Evolutionary conservation across 768 basidiomycete species (phyloP).

Genomic region (Hemileccinum rubropunctum): DNA sequence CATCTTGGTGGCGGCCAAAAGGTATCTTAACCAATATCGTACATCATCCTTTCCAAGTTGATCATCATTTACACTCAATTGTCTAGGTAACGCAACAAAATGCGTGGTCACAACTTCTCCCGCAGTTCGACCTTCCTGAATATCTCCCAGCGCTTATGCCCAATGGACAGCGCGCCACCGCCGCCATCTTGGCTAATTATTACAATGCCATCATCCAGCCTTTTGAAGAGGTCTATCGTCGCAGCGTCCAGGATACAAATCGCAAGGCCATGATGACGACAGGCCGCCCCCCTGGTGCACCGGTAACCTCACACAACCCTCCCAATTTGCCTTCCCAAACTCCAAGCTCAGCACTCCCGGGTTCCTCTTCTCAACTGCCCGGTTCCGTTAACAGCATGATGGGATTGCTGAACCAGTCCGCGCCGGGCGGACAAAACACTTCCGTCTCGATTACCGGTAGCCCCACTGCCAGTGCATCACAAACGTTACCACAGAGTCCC

Average conservation of each 20-base stretch:
- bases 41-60: constrained; percentile 14
- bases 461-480: constrained; percentile 23
- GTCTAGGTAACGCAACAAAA: constrained; percentile 49
- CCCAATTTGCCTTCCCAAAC: constrained; percentile 18
- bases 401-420: constrained; percentile 25
- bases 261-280: constrained; percentile 49
- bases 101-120: constrained; percentile 53
- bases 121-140: constrained; percentile 62
- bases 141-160: constrained; percentile 45
- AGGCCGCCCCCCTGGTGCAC: constrained; percentile 30
- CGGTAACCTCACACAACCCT: constrained; percentile 12
- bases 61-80: constrained; percentile 1
- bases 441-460: constrained; percentile 22
- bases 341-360: constrained; percentile 9
- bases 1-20: constrained; percentile 59
- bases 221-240: constrained; percentile 70
- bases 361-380: constrained; percentile 19
- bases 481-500: constrained; percentile 32
- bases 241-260: constrained; percentile 58
- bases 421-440: constrained; percentile 17
- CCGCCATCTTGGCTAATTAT: constrained; percentile 51
- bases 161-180: constrained; percentile 47
- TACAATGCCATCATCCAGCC: constrained; percentile 64
- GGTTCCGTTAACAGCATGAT: constrained; percentile 22
- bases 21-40: constrained; percentile 41